Percentiles rank a stretch among this genome's conserved stretches.
These are phyloP conservation scores for Moelleriella libera DNA, from an alignment of 2,329 filamentous ascomycete species.

Conservation along the genomic window DNA sequence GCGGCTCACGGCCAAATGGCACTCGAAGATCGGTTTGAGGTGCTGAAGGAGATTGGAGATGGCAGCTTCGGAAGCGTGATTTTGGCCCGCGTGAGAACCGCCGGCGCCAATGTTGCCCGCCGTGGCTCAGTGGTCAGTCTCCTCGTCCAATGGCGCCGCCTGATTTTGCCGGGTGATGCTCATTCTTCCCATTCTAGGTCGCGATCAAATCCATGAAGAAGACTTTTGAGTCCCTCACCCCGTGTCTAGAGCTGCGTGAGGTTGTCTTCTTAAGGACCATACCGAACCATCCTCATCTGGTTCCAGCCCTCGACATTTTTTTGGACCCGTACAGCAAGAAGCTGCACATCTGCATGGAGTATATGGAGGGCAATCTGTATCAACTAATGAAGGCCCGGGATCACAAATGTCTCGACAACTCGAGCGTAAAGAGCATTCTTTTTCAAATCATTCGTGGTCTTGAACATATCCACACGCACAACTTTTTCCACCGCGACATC, in stretches of 20 bases:
- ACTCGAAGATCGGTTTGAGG: slow-evolving; percentile 89
- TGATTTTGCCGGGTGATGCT: not conserved
- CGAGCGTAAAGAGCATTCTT: slow-evolving; percentile 91
- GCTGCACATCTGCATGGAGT: slow-evolving; percentile 97
- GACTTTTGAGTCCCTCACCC: slow-evolving; percentile 82
- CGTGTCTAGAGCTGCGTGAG: slow-evolving; percentile 86
- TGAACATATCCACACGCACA: slow-evolving; percentile 92
- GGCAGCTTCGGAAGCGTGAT: slow-evolving; percentile 96
- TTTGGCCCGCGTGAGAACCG: slow-evolving; percentile 79
- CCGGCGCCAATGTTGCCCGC: slow-evolving; percentile 76
- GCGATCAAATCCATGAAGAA: slow-evolving; percentile 99
- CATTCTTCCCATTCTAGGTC: slow-evolving; percentile 41
- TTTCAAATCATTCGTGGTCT: slow-evolving; percentile 94
- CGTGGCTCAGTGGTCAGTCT: slow-evolving; percentile 77
- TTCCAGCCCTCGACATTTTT: slow-evolving; percentile 97
- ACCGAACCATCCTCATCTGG: slow-evolving; percentile 76
- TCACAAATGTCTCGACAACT: slow-evolving; percentile 81
- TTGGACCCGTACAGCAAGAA: slow-evolving; percentile 92
- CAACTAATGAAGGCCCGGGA: slow-evolving; percentile 98
- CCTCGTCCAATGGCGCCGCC: not conserved
- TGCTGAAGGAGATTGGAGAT: slow-evolving; percentile 96
- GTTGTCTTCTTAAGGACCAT: slow-evolving; percentile 91
- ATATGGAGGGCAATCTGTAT: slow-evolving; percentile 98
- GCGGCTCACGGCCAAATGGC: not conserved
- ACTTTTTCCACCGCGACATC: slow-evolving; percentile 98